Evolutionary conservation across 306 rosid species (phyloP), one percentile per base, ranked within the genome.

Genomic region (Potentilla sterilis): DNA sequence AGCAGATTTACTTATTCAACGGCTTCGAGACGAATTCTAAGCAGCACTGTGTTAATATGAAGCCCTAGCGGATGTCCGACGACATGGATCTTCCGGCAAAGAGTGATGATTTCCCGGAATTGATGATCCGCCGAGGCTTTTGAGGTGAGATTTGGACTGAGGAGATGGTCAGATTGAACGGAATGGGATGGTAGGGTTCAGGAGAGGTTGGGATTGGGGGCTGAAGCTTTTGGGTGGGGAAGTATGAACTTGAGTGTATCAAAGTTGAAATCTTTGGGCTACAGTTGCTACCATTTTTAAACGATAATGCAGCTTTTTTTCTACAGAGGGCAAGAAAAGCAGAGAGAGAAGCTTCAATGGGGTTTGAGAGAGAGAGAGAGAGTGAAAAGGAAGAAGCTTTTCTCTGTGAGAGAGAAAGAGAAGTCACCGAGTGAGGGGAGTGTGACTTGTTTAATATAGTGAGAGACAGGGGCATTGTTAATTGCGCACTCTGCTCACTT

Each of bases 1-100:
- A 2, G 67, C 14, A 3, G 35, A 67, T 15, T n/a, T 5, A 43
- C 32, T 19, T 47, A 21, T 19, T 35, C 37, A 14, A 8, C 16
- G 13, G 64, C 70, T 68, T 69, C 34, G 52, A 11, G 67, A 64
- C 21, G 47, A 41, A 75, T 54, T 37, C 11, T 44, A 21, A n/a
- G 49, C 24, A 35, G 64, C 70, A n/a, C 67, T 19, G 42, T 24
- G 42, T 32, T 40, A 32, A 49, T 32, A 48, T 72, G 18, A 80
- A 77, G 66, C 59, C 82, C 77, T 89, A 93, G 91, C 97, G 82
- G 51, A 91, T 93, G 70, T 91, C 98, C 58, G 97, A 93, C 81
- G 97, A 91, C 98, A 93, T 93, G 87, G 96, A 86, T 83, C 75
- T 55, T 57, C 42, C 54, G 52, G 38, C 47, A 42, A 46, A 28